Evolutionary conservation across 2,329 filamentous ascomycete genomes (phyloP), one percentile per base, ranked within the genome.

Genomic region (Aureobasidium namibiae): DNA sequence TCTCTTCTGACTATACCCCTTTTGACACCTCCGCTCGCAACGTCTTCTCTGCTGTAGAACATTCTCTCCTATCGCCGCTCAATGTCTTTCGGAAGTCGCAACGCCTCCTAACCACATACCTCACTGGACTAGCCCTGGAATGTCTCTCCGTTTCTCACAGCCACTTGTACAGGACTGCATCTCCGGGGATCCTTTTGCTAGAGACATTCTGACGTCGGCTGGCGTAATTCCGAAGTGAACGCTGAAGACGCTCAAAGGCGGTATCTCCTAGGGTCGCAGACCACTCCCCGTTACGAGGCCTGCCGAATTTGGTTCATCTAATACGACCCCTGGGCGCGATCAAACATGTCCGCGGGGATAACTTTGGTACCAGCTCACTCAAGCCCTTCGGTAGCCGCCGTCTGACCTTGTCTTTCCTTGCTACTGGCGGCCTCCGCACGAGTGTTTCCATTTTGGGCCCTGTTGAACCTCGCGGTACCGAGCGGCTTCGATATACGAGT

Each of bases 381-480:
- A 29, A 52, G 13, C 21, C 48, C 48, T 52, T 52, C 48, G 23
- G 23, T 29, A 52, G 21, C 48, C 48, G 48, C 48, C 48, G 48
- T 23, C 24, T 54, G 50, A 54, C 34, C 24, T 42, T 42, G 11
- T 41, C 24, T 54, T 54, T 8, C 38, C 38, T 54, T 54, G n/a
- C 16, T 4, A n/a, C 33, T 42, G 50, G 50, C 38, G 23, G 38
- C 38, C 50, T 41, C 50, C 24, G 24, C 16, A 23, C 50, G 33
- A 42, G 38, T 54, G 14, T 24, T 3, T n/a, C 23, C 50, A 26
- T 36, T 23, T 33, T 11, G 26, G 3, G 38, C 50, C n/a, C 50
- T 38, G 50, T 54, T 54, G 50, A 42, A 38, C 18, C 29, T 23
- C 50, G 33, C 50, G 34, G 50, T 33, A 54, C 50, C 50, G 50